Conservation (phyloP, 345 rosid genomes). For the Streptanthus diversifolius region DNA sequence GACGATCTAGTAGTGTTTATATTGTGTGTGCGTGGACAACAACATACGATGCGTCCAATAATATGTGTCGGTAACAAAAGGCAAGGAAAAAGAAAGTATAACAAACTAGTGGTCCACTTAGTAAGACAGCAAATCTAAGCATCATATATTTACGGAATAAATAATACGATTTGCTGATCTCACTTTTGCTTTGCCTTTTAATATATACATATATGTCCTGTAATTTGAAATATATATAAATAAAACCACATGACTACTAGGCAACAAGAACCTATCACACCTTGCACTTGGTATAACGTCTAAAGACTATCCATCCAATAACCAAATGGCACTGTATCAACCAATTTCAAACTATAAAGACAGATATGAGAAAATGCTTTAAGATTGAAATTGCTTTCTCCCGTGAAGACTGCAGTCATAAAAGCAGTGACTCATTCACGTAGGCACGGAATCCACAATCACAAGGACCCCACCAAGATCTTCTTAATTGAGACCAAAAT, state of each 20-base stretch:
- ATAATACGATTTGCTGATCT: constrained; percentile 26
- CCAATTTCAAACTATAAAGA: constrained; percentile 19
- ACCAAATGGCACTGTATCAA: constrained; percentile 25
- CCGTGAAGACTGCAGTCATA: constrained; percentile 34
- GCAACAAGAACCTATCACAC: constrained; percentile 9
- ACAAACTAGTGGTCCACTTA: constrained; percentile 28
- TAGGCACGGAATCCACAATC: constrained; percentile 32
- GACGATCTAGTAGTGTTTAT: background rate
- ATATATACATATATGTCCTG: background rate
- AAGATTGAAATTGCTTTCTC: constrained; percentile 17
- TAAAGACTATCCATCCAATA: background rate
- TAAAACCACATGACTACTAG: constrained; percentile 7
- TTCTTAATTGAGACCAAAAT: background rate
- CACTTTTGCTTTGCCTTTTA: constrained; percentile 30
- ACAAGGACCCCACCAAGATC: constrained; percentile 27
- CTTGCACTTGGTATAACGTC: constrained; percentile 4
- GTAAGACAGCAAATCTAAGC: constrained; percentile 32
- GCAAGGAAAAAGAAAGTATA: constrained; percentile 21
- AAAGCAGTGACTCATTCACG: constrained; percentile 30
- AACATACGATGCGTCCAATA: constrained; percentile 25
- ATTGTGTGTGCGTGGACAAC: constrained; percentile 27
- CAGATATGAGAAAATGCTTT: constrained; percentile 1
- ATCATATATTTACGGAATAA: constrained; percentile 18
- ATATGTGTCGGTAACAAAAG: constrained; percentile 37
- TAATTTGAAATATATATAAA: background rate